A percentile compares a stretch with the other conserved stretches of the same genome.
phyloP scores from a whole-genome alignment of 768 basidiomycete species.

The Lyophyllum shimeji region DNA sequence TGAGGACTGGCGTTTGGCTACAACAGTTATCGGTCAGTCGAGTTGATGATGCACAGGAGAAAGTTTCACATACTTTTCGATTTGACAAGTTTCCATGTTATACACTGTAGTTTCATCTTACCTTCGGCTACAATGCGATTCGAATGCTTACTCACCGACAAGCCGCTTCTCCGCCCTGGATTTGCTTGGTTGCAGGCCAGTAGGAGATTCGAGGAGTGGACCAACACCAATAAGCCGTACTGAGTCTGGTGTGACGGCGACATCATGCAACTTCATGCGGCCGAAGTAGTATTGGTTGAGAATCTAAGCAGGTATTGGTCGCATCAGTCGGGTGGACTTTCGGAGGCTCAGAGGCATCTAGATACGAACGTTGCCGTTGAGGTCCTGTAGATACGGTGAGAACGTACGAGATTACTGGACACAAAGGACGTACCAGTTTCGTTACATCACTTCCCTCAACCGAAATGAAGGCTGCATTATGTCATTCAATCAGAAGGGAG shows the following conservation, averaged over 20 bases:
- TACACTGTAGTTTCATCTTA: conserved; percentile 44
- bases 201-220: conserved; percentile 60
- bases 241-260: conserved; percentile 69
- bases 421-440: conserved; percentile 47
- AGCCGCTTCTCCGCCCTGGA: conserved; percentile 73
- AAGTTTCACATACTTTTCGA: conserved; percentile 57
- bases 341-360: not conserved
- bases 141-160: conserved; percentile 45
- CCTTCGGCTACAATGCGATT: not conserved
- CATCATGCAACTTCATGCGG: conserved; percentile 65
- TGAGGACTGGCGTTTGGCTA: conserved; percentile 74
- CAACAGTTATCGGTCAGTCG: conserved; percentile 7
- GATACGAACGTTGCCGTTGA: conserved; percentile 52
- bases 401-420: conserved; percentile 5
- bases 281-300: conserved; percentile 59
- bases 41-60: not conserved
- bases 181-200: conserved; percentile 66
- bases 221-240: conserved; percentile 66
- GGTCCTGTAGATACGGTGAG: conserved; percentile 38
- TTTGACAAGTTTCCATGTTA: conserved; percentile 60
- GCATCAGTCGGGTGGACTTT: not conserved
- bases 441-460: conserved; percentile 64
- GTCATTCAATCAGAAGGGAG: not conserved
- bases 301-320: conserved; percentile 32
- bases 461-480: conserved; percentile 59